phyloP scores from a whole-genome alignment of 2,329 filamentous ascomycete genomes.

The Teratosphaeria viscida region DNA sequence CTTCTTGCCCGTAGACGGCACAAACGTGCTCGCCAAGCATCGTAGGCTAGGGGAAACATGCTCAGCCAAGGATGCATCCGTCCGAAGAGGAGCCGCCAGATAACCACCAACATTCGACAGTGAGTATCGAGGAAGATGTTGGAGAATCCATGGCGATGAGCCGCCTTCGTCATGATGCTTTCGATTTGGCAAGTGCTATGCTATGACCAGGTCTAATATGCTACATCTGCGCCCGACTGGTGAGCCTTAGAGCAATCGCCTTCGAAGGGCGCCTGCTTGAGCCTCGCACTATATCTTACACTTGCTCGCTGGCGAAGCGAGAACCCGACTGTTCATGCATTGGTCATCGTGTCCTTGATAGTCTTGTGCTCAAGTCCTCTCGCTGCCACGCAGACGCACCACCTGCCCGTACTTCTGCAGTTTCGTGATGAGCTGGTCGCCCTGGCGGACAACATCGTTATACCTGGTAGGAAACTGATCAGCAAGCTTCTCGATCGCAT shows the following conservation, averaged over 20 bases:
- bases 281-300: too few relatives aligned
- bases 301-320: too few relatives aligned
- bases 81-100: background rate
- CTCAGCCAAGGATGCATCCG: background rate
- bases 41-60: background rate
- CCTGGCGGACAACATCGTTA: constrained; percentile 92
- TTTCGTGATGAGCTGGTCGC: constrained; percentile 96
- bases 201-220: too few relatives aligned
- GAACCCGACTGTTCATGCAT: too few relatives aligned
- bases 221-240: too few relatives aligned
- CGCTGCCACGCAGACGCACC: constrained; percentile 85
- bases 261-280: too few relatives aligned
- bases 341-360: too few relatives aligned
- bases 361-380: constrained; percentile 54
- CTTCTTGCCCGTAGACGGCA: background rate
- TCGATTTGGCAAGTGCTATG: background rate
- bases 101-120: background rate
- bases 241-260: too few relatives aligned
- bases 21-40: background rate
- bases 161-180: background rate
- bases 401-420: constrained; percentile 98
- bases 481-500: background rate
- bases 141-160: background rate
- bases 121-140: too few relatives aligned
- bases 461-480: constrained; percentile 40